Percentiles rank a stretch among this genome's conserved stretches.
Conservation (phyloP, 2,329 filamentous ascomycete species). For the Mollisiaceae sp. region DNA sequence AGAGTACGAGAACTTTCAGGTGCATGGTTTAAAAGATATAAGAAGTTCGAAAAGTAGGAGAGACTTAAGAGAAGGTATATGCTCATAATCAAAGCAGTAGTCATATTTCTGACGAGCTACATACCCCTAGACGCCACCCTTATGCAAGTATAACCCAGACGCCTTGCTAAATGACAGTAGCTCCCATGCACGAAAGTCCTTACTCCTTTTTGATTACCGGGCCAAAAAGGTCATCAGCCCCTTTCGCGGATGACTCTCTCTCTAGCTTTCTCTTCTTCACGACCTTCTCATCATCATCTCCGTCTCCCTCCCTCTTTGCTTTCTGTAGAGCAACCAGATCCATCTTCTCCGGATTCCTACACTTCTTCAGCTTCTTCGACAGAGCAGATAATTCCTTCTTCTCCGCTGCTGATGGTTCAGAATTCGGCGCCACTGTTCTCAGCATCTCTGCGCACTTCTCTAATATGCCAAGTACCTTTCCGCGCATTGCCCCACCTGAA, state of each 20-base stretch:
- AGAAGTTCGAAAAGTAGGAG: neutral
- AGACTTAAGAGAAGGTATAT: constrained; percentile 6
- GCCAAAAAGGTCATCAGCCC: constrained; percentile 44
- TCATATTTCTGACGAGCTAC: neutral
- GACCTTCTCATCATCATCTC: constrained; percentile 35
- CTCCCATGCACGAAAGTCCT: constrained; percentile 5
- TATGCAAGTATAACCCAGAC: constrained; percentile 33
- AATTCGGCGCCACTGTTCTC: constrained; percentile 54
- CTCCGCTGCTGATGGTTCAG: constrained; percentile 38
- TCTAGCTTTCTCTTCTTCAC: constrained; percentile 50
- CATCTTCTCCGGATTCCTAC: constrained; percentile 74
- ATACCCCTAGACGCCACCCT: constrained; percentile 25
- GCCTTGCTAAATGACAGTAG: constrained; percentile 32
- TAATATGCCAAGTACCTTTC: constrained; percentile 57
- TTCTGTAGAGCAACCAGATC: constrained; percentile 69
- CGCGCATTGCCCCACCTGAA: constrained; percentile 40
- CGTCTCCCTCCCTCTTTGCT: constrained; percentile 59
- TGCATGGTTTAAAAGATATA: neutral
- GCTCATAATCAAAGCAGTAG: constrained; percentile 11
- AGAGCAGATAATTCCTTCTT: constrained; percentile 60
- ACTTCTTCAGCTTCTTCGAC: constrained; percentile 72
- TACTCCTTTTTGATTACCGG: constrained; percentile 34
- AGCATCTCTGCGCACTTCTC: constrained; percentile 59
- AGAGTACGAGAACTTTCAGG: no score
- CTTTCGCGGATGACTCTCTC: constrained; percentile 45